These are phyloP conservation scores for Aspergillus fumigatiaffinis DNA, from an alignment of 2,329 filamentous ascomycete species.

Conservation along the genomic window DNA sequence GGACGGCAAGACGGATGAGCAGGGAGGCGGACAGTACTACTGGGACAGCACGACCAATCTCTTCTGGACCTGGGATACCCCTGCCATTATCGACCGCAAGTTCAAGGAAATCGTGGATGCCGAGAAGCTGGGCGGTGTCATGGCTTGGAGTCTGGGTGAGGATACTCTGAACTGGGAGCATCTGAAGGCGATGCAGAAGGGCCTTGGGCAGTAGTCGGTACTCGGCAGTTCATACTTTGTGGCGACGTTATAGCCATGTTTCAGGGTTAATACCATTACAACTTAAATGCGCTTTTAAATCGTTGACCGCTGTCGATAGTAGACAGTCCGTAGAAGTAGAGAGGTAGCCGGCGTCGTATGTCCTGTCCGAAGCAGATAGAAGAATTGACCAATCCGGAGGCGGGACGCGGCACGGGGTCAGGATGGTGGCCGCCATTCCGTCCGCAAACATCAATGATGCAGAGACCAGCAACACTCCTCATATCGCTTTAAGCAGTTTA, in stretches of 20 bases:
- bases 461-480: no score
- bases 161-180: slow-evolving; percentile 50
- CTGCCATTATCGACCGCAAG: slow-evolving; percentile 58
- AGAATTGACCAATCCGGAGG: slow-evolving; percentile 4
- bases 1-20: slow-evolving; percentile 54
- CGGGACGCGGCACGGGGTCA: slow-evolving; percentile 6
- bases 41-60: slow-evolving; percentile 57
- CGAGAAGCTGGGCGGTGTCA: slow-evolving; percentile 62
- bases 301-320: no score
- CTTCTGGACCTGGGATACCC: slow-evolving; percentile 74
- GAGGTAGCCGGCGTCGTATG: no score
- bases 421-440: neutral
- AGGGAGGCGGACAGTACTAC: slow-evolving; percentile 63
- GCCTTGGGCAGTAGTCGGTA: slow-evolving; percentile 4
- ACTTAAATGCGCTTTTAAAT: neutral
- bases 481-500: neutral
- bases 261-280: neutral
- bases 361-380: no score
- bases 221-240: neutral
- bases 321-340: no score
- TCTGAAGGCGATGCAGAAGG: slow-evolving; percentile 41
- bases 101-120: slow-evolving; percentile 56
- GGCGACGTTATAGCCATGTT: neutral
- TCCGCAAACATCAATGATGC: neutral
- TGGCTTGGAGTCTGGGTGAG: slow-evolving; percentile 72